Base-by-base conservation (phyloP, 768 basidiomycete species). In the Cystofilobasidium capitatum region DNA sequence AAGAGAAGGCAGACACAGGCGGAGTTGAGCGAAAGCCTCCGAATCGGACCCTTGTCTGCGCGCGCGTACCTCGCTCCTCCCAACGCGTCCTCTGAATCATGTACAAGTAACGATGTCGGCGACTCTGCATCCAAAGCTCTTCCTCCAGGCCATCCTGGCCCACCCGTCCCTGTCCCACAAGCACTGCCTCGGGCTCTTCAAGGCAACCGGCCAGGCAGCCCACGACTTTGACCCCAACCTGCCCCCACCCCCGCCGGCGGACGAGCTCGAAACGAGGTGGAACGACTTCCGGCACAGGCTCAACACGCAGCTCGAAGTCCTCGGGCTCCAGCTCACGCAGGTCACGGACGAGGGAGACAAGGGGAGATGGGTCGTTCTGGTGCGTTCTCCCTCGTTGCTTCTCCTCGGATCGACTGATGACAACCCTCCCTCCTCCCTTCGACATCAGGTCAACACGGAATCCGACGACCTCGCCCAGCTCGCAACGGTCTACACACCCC, bases 401-500 rank as follows among this genome's bases (percentile, higher is more conserved):
- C 29, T 17, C 16, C n/a, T n/a, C 29, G 29, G 47, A 22, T 49
- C 16, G 16, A 8, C 47, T 17, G 5, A 17, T 8, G 16, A 6
- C 16, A n/a, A 36, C 24, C 29, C 37, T 65, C 42, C 35, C 37
- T 40, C n/a, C 44, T 33, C 10, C 45, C 29, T 22, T 47, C 24
- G 33, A n/a, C 9, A 20, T 65, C 64, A 92, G 90, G 85, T 89
- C 54, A 94, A 93, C 74, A 79, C 82, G 12, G 88, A 85, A 70
- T 85, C 84, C 22, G 91, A 93, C 72, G 85, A 86, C 62, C 81
- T 91, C 39, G 87, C 91, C 0, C 89, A 90, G 74, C 77, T 88
- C 74, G 91, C 90, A 3, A 90, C 89, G 0, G 88, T 89, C 45
- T 94, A 91, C 73, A 82, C 82, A 1, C 79, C 88, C 0, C 78